Evolutionary conservation across 1,139 yeast genomes (phyloP).

Genomic region (Taiozyma sp.): DNA sequence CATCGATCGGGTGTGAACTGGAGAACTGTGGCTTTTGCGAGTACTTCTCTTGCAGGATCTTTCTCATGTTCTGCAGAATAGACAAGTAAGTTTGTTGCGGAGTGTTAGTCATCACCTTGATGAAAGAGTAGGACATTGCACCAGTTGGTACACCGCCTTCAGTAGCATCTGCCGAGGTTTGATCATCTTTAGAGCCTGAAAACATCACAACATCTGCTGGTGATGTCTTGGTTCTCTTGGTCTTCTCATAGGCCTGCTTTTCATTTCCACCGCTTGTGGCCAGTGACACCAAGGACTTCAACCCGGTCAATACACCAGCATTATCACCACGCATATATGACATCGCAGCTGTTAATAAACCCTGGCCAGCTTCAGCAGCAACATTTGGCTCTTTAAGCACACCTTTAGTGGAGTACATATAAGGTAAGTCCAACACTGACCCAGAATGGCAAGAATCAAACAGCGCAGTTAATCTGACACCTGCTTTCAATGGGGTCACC

Average conservation of each 20-base stretch:
- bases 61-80: slow-evolving; percentile 54
- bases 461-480: slow-evolving; percentile 83
- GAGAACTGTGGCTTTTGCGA: slow-evolving; percentile 65
- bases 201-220: slow-evolving; percentile 86
- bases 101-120: slow-evolving; percentile 43
- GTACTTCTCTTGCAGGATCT: slow-evolving; percentile 45
- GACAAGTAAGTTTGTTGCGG: slow-evolving; percentile 53
- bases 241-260: slow-evolving; percentile 36
- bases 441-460: slow-evolving; percentile 96
- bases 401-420: slow-evolving; percentile 86
- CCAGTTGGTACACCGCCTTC: slow-evolving; percentile 83
- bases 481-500: slow-evolving; percentile 75
- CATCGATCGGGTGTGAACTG: slow-evolving; percentile 59
- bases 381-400: slow-evolving; percentile 85
- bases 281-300: slow-evolving; percentile 47
- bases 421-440: slow-evolving; percentile 85
- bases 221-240: slow-evolving; percentile 61
- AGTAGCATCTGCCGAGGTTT: slow-evolving; percentile 43
- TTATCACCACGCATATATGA: slow-evolving; percentile 73
- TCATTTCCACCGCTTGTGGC: slow-evolving; percentile 32
- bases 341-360: slow-evolving; percentile 65
- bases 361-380: slow-evolving; percentile 79
- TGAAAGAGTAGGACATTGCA: slow-evolving; percentile 86
- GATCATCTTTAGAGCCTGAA: slow-evolving; percentile 90
- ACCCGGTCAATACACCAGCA: slow-evolving; percentile 45